A percentile compares a stretch with the other conserved stretches of the same genome.
Evolutionary conservation across 305 asterid species (phyloP).

Genomic region (Solanum chacoense): DNA sequence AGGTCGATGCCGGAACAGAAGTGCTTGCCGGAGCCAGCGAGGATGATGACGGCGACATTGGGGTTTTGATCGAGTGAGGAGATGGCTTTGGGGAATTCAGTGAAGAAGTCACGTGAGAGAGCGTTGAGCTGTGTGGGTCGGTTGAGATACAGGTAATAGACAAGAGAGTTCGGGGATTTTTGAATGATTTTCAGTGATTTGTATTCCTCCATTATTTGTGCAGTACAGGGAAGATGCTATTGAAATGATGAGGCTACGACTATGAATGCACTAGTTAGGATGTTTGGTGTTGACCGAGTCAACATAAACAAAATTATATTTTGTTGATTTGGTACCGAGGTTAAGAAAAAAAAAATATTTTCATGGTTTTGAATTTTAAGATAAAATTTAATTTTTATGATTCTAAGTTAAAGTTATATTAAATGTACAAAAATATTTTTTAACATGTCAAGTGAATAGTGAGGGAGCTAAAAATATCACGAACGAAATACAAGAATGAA

Average conservation of each 20-base stretch:
- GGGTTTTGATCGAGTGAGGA: conserved; percentile 60
- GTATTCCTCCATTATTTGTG: conserved; percentile 13
- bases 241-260: background rate
- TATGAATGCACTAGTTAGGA: background rate
- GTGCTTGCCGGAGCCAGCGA: conserved; percentile 60
- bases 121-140: conserved; percentile 64
- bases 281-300: background rate
- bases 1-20: conserved; percentile 91
- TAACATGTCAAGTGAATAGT: background rate
- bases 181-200: conserved; percentile 34
- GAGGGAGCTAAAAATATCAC: background rate
- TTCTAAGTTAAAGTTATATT: too few relatives aligned
- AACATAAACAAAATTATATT: background rate
- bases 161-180: conserved; percentile 31
- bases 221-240: background rate
- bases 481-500: too few relatives aligned
- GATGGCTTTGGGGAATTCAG: conserved; percentile 71
- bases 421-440: too few relatives aligned
- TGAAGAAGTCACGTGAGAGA: conserved; percentile 55
- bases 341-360: background rate
- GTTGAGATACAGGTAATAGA: conserved; percentile 36
- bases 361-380: too few relatives aligned
- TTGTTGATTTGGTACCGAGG: background rate
- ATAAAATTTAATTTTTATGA: too few relatives aligned
- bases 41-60: conserved; percentile 42